Evolutionary conservation across 495 filamentous ascomycete genomes (phyloP).

Genomic region (Acidiella bohemica): DNA sequence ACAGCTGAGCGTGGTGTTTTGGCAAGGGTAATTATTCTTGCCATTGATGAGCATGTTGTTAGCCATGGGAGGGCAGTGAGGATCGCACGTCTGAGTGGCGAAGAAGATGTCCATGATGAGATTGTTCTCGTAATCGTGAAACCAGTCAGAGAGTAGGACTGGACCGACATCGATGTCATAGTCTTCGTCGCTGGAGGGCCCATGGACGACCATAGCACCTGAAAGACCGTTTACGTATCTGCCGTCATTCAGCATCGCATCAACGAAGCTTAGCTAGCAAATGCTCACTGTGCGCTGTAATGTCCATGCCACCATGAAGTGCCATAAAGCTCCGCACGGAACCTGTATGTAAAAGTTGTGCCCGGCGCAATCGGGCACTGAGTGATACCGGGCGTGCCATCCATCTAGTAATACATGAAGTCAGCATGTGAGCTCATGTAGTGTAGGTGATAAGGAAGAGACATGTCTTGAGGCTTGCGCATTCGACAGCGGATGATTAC

Average conservation of each 20-base stretch:
- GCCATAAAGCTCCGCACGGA: slow-evolving; percentile 23
- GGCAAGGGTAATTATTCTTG: slow-evolving; percentile 28
- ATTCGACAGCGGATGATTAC: too few species aligned
- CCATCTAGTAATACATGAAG: too few species aligned
- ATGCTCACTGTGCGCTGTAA: slow-evolving; percentile 28
- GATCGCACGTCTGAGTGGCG: slow-evolving; percentile 8
- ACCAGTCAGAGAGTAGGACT: slow-evolving; percentile 25
- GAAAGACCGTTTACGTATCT: slow-evolving; percentile 47
- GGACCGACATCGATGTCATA: slow-evolving; percentile 29
- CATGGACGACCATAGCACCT: slow-evolving; percentile 28
- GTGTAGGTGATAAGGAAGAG: too few species aligned
- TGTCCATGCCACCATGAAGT: slow-evolving; percentile 30
- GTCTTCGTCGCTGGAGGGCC: slow-evolving; percentile 20
- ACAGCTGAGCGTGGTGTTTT: slow-evolving; percentile 31
- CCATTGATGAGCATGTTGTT: slow-evolving; percentile 28
- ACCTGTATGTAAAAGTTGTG: slow-evolving; percentile 25
- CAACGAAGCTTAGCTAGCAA: too few species aligned
- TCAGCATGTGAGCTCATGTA: too few species aligned
- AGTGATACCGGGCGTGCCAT: slow-evolving; percentile 19
- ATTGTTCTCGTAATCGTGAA: slow-evolving; percentile 18
- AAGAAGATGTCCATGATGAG: slow-evolving; percentile 21
- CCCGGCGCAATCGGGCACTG: slow-evolving; percentile 26
- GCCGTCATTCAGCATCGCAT: too few species aligned
- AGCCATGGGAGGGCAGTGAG: slow-evolving; percentile 9
- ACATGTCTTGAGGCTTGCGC: too few species aligned